These are phyloP conservation scores for Sambucus nigra DNA, from an alignment of 129 eudicot species.

Conservation along the genomic window DNA sequence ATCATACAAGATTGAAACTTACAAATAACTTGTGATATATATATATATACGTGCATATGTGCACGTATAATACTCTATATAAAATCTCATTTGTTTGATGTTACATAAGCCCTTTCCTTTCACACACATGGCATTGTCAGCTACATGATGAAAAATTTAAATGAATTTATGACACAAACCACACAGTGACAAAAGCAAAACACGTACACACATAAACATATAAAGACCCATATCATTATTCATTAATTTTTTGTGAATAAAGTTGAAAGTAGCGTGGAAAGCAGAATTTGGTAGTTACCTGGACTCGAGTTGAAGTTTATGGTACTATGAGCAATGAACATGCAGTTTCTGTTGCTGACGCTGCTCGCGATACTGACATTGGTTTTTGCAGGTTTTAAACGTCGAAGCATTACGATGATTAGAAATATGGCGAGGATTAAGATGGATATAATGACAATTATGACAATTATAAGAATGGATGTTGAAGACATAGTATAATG, in stretches of 20 bases:
- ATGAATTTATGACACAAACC: no score
- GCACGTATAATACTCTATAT: background rate
- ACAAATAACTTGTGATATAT: background rate
- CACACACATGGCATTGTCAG: no score
- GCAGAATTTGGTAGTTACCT: constrained; percentile 28
- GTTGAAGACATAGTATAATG: constrained; percentile 34
- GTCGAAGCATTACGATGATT: constrained; percentile 51
- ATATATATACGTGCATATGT: background rate
- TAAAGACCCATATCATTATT: no score
- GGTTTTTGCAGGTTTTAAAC: constrained; percentile 28
- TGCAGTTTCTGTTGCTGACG: constrained; percentile 33
- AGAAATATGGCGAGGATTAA: constrained; percentile 45
- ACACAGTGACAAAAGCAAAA: no score
- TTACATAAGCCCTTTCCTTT: no score
- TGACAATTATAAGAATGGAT: constrained; percentile 45
- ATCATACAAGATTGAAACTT: background rate
- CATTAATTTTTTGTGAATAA: no score
- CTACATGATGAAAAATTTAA: no score
- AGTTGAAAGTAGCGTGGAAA: background rate
- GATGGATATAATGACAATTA: constrained; percentile 38
- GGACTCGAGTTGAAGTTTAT: constrained; percentile 37
- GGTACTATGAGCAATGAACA: constrained; percentile 53
- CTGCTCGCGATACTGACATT: constrained; percentile 12
- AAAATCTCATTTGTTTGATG: no score
- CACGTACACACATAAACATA: no score